These are phyloP conservation scores for Aspergillus pseudotamarii DNA, from an alignment of 2,329 filamentous ascomycete species.

Conservation along the genomic window DNA sequence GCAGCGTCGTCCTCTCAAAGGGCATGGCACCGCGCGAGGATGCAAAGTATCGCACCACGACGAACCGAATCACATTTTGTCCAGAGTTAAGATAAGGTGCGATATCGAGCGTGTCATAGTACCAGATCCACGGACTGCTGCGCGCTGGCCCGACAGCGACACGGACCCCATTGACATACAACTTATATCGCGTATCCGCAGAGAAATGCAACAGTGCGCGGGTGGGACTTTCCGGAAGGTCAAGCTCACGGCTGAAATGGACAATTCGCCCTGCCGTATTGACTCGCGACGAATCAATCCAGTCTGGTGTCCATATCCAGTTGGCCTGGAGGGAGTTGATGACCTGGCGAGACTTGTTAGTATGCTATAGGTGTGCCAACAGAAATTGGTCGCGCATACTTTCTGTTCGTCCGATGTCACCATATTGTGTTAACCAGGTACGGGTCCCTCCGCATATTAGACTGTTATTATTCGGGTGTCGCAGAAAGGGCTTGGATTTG, in stretches of 20 bases:
- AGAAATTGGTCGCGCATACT: background rate
- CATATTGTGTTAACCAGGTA: background rate
- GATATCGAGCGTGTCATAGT: slow-evolving; percentile 36
- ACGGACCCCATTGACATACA: slow-evolving; percentile 42
- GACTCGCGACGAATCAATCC: slow-evolving; percentile 12
- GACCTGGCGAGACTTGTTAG: slow-evolving; percentile 6
- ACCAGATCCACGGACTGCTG: slow-evolving; percentile 38
- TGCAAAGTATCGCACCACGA: slow-evolving; percentile 32
- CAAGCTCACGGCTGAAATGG: slow-evolving; percentile 4
- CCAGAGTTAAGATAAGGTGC: slow-evolving; percentile 24
- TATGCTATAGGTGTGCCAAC: background rate
- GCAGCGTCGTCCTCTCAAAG: slow-evolving; percentile 30
- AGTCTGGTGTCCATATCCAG: slow-evolving; percentile 18
- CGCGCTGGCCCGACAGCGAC: slow-evolving; percentile 42
- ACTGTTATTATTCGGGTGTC: too few species aligned
- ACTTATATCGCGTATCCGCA: slow-evolving; percentile 50
- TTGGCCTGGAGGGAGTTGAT: slow-evolving; percentile 17
- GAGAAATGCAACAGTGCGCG: slow-evolving; percentile 13
- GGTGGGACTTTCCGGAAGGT: background rate
- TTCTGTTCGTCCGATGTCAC: background rate
- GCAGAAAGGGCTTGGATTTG: too few species aligned
- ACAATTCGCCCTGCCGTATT: slow-evolving; percentile 16
- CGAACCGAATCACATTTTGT: slow-evolving; percentile 25
- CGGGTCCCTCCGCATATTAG: too few species aligned
- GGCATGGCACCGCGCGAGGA: slow-evolving; percentile 31